These are phyloP conservation scores for Secale cereale DNA, from an alignment of 176 grass and related monocot species.

Conservation along the genomic window DNA sequence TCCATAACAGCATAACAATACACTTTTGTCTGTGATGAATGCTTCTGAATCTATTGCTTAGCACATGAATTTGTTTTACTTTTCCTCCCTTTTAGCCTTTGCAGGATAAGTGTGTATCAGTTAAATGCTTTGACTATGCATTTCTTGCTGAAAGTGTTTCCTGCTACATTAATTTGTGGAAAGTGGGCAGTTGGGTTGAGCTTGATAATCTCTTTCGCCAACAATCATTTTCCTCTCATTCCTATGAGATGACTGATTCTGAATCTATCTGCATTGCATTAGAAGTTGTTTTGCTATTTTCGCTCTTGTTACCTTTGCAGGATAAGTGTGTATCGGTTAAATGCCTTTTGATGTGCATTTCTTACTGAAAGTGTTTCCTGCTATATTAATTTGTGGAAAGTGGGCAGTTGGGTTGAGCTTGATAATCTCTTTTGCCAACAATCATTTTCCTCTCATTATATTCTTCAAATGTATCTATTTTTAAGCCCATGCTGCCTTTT, in stretches of 20 bases:
- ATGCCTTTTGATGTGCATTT: not conserved
- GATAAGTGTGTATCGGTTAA: not conserved
- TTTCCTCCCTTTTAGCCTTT: not conserved
- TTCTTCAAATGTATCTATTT: too few relatives aligned
- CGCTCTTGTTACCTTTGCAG: too few relatives aligned
- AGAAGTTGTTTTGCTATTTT: not conserved
- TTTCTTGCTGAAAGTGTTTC: conserved; percentile 59
- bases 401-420: not conserved
- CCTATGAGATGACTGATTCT: not conserved
- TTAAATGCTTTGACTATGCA: conserved; percentile 35
- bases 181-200: conserved; percentile 75
- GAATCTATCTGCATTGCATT: too few relatives aligned
- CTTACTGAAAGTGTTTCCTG: not conserved
- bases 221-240: conserved; percentile 83
- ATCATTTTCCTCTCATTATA: not conserved
- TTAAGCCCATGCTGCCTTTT: too few relatives aligned
- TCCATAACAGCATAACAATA: not conserved
- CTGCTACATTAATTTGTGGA: conserved; percentile 57
- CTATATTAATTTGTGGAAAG: not conserved
- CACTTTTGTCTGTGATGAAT: not conserved
- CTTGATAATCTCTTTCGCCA: conserved; percentile 44
- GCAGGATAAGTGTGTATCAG: conserved; percentile 80
- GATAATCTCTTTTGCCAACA: not conserved
- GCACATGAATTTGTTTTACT: not conserved
- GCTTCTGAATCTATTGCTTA: not conserved